Evolutionary conservation across 805 yeast genomes (phyloP), one percentile per base, ranked within the genome.

Genomic region (Candida schatavii): DNA sequence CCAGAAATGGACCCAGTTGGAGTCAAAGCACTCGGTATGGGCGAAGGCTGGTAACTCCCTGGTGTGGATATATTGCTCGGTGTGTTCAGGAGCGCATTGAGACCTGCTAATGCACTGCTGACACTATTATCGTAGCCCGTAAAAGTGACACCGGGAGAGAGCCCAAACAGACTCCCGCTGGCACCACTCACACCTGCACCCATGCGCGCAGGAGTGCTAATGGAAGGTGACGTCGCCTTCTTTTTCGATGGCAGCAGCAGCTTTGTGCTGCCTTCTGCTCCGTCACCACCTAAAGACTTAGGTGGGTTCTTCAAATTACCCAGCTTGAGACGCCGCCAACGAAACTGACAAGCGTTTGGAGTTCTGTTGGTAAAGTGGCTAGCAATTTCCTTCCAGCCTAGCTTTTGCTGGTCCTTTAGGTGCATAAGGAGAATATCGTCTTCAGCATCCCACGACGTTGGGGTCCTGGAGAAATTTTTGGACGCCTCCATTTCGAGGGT

Each of bases 321-420:
- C 30, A 64, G 57, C 52, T 70, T 70, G 48, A 70, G 60, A 21
- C 75, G 51, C 50, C 75, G 61, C 75, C 75, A 70, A 44, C 75
- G 59, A 45, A 70, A 70, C 51, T 70, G 75, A 48, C 75, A 70
- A 15, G 75, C 75, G 47, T 70, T 70, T 41, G 75, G 75, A 11
- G 75, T 70, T 46, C 75, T 51, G 54, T 70, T 70, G 41, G 52
- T 60, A 56, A 70, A 70, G 41, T 70, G 64, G 46, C 62, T 54
- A 30, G 74, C 74, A 36, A 70, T 69, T 41, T 70, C 75, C 51
- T 70, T 70, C 75, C 75, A 70, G 11, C 75, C 75, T 41, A 70
- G 52, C 50, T 70, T 70, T 52, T 70, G 75, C 41, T 54, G 63
- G 53, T 70, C 75, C 49, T 70, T 70, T 41, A 70, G 56, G 48